These are phyloP conservation scores for Aspergillus sp. DNA, from an alignment of 2,329 filamentous ascomycete genomes.

Conservation along the genomic window DNA sequence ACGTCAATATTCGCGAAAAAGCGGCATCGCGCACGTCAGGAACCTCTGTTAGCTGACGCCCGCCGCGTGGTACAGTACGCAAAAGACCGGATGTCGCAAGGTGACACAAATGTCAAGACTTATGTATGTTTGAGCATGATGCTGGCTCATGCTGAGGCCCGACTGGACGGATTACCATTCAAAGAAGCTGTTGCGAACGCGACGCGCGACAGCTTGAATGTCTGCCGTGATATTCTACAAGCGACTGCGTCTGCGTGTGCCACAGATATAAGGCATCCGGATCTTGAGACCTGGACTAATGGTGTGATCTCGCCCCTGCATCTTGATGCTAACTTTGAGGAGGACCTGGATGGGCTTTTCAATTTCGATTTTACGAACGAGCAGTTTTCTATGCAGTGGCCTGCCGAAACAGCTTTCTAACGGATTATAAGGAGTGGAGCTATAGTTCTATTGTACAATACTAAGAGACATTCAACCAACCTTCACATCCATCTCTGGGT, in stretches of 20 bases:
- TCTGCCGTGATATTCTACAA: conserved; percentile 6
- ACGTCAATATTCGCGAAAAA: conserved; percentile 12
- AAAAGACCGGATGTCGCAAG: conserved; percentile 24
- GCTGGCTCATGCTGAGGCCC: conserved; percentile 22
- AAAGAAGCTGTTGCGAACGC: conserved; percentile 8
- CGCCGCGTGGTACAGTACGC: conserved; percentile 22
- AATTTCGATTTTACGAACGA: not conserved
- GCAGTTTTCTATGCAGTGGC: not conserved
- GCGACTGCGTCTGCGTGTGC: not conserved
- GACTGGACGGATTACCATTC: conserved; percentile 5
- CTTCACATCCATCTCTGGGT: conserved; percentile 13
- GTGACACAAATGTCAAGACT: conserved; percentile 34
- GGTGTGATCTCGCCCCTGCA: not conserved
- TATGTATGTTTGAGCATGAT: conserved; percentile 30
- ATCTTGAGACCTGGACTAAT: not conserved
- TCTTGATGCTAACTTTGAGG: not conserved
- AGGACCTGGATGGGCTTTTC: conserved; percentile 3
- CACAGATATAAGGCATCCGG: not conserved
- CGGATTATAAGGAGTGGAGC: no score
- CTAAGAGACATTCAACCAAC: not conserved
- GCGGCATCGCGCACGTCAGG: conserved; percentile 11
- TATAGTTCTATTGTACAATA: no score
- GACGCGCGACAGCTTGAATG: not conserved
- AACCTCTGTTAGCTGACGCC: conserved; percentile 19
- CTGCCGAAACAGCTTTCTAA: no score